Conservation (phyloP, 306 rosid genomes). For the Quercus gilva region DNA sequence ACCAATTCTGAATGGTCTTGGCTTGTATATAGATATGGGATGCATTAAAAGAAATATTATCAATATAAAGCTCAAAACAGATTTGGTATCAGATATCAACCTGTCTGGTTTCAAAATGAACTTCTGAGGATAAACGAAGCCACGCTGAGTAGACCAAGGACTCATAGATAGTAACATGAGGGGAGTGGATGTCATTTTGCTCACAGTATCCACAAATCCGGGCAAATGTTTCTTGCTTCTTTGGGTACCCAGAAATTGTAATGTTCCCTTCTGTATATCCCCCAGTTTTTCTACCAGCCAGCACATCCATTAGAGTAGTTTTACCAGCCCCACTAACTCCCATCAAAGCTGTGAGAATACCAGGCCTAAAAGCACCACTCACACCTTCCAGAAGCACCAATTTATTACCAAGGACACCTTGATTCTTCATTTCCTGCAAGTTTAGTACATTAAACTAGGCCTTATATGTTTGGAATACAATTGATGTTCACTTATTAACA, state of each 20-base stretch:
- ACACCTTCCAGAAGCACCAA: slow-evolving; percentile 57
- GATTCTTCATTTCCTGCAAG: slow-evolving; percentile 64
- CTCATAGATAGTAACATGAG: slow-evolving; percentile 72
- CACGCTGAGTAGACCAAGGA: slow-evolving; percentile 70
- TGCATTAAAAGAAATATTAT: neutral
- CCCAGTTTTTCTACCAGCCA: slow-evolving; percentile 82
- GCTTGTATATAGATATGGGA: neutral
- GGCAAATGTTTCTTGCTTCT: slow-evolving; percentile 70
- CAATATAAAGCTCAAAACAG: too few species aligned
- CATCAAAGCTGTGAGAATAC: slow-evolving; percentile 77
- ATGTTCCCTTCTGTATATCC: slow-evolving; percentile 66
- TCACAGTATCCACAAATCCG: slow-evolving; percentile 77
- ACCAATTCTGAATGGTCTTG: neutral
- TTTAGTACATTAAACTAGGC: neutral
- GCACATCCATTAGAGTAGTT: slow-evolving; percentile 80
- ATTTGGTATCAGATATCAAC: slow-evolving; percentile 21
- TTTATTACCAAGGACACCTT: slow-evolving; percentile 49
- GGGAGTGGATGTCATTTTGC: slow-evolving; percentile 82
- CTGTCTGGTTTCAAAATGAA: slow-evolving; percentile 47
- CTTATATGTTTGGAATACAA: neutral
- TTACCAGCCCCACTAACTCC: slow-evolving; percentile 91
- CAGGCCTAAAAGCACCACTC: slow-evolving; percentile 77
- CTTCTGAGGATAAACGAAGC: slow-evolving; percentile 62
- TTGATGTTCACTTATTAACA: too few species aligned
- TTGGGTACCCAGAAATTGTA: slow-evolving; percentile 64